Percentiles rank a stretch among this genome's conserved stretches.
phyloP scores from a whole-genome alignment of 148 eudicot genomes.

The Arbutus unedo region DNA sequence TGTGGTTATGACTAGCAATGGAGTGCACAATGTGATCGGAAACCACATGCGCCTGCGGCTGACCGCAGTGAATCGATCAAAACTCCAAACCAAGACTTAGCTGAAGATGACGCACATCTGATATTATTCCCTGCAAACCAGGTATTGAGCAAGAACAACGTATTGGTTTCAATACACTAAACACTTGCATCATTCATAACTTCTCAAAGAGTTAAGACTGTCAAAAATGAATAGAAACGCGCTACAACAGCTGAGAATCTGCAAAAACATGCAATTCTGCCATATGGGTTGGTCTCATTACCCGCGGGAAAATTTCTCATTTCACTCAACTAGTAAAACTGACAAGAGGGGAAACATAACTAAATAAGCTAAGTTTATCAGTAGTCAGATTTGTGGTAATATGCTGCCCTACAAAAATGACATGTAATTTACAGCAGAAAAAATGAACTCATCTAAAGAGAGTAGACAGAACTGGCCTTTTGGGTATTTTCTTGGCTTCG shows the following conservation, averaged over 20 bases:
- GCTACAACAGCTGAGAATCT: background rate
- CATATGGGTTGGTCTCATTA: background rate
- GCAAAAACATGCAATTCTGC: background rate
- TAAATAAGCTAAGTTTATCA: background rate
- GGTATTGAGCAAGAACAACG: too few relatives aligned
- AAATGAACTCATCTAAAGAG: constrained; percentile 14
- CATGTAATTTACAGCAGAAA: constrained; percentile 9
- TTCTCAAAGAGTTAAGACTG: too few relatives aligned
- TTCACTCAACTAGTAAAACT: background rate
- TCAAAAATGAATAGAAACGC: too few relatives aligned
- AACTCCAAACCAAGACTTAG: too few relatives aligned
- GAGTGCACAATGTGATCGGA: too few relatives aligned
- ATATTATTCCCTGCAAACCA: too few relatives aligned
- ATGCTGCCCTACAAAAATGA: constrained; percentile 12
- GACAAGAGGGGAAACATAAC: background rate
- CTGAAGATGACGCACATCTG: too few relatives aligned
- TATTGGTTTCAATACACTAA: too few relatives aligned
- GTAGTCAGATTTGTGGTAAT: background rate
- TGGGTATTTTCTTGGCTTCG: background rate
- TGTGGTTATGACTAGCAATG: too few relatives aligned
- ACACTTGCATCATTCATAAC: too few relatives aligned
- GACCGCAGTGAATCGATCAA: too few relatives aligned
- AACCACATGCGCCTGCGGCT: too few relatives aligned
- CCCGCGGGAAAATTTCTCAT: background rate
- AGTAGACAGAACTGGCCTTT: constrained; percentile 11